Evolutionary conservation across 1,284 basidiomycete genomes (phyloP), one percentile per base, ranked within the genome.

Genomic region (Rhodotorula mucilaginosa): DNA sequence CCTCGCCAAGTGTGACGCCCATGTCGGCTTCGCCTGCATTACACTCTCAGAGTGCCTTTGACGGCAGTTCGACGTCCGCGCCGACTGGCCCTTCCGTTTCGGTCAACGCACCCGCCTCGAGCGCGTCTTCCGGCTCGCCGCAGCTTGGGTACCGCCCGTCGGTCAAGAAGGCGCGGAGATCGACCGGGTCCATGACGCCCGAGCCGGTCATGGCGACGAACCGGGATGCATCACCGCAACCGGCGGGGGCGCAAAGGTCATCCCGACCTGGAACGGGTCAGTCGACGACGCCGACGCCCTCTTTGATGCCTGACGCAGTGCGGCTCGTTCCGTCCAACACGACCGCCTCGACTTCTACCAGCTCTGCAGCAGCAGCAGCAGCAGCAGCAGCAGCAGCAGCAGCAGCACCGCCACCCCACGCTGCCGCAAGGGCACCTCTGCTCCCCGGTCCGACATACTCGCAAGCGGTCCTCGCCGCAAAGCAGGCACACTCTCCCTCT

Each of bases 131-230:
- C 54, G 54, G 29, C 31, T 39, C 66, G 2, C 60, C 66, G 3
- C 44, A 12, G 13, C 52, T 62, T 10, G 48, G 31, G 7, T 52
- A 61, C 47, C 60, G 61, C 8, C 66, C 66, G 2, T 67, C 66
- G 31, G 57, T 65, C 23, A 67, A 59, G 34, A 67, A 67, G 47
- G 54, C 66, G 29, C 60, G 66, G 46, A 61, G 61, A 46, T 57
- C 60, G 23, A 46, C 47, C n/a, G 52, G 44, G 21, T 46, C 64
- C 8, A 44, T 44, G 46, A 29, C 64, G n/a, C 54, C 16, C 54
- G 54, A 29, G 26, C 13, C 54, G 15, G 23, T 18, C 16, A n/a
- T 29, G 54, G 26, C 54, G 23, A 26, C 26, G 26, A 16, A 2
- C 1, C 54, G n/a, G 26, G 26, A 13, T 7, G 8, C 54, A 15